These are phyloP conservation scores for Aspergillus quadrilineatus DNA, from an alignment of 2,329 filamentous ascomycete species.

Conservation along the genomic window DNA sequence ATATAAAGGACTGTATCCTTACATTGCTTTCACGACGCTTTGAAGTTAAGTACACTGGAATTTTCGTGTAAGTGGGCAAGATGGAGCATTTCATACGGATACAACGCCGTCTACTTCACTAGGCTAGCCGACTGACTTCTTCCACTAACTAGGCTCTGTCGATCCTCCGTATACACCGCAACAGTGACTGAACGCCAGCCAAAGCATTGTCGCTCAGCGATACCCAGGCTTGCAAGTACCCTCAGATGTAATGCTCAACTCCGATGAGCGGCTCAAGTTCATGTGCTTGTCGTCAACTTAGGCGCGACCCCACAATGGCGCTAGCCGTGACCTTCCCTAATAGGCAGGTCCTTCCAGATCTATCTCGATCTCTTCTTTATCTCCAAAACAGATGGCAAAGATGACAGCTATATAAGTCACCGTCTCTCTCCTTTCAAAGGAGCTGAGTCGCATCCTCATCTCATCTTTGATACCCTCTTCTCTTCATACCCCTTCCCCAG, in stretches of 20 bases:
- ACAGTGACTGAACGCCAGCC: not conserved
- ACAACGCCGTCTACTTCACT: not conserved
- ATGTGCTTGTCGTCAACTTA: not conserved
- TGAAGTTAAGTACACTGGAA: no score
- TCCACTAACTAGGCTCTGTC: not conserved
- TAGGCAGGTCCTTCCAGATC: constrained; percentile 30
- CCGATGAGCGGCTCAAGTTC: not conserved
- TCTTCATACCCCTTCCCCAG: not conserved
- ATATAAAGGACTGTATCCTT: not conserved
- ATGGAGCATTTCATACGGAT: not conserved
- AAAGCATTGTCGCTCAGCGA: not conserved
- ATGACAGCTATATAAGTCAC: constrained; percentile 3
- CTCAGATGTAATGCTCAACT: not conserved
- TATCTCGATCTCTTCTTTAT: not conserved
- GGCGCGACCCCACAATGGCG: constrained; percentile 2
- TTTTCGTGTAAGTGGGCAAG: not conserved
- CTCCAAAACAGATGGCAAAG: not conserved
- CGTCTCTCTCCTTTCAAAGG: not conserved
- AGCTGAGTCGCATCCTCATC: not conserved
- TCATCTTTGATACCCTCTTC: not conserved
- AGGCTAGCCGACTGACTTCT: not conserved
- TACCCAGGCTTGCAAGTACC: not conserved
- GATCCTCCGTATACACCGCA: not conserved
- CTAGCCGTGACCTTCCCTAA: constrained; percentile 20
- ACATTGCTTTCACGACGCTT: not conserved